Evolutionary conservation across 768 basidiomycete genomes (phyloP), one percentile per base, ranked within the genome.

Genomic region (Russula sp.): DNA sequence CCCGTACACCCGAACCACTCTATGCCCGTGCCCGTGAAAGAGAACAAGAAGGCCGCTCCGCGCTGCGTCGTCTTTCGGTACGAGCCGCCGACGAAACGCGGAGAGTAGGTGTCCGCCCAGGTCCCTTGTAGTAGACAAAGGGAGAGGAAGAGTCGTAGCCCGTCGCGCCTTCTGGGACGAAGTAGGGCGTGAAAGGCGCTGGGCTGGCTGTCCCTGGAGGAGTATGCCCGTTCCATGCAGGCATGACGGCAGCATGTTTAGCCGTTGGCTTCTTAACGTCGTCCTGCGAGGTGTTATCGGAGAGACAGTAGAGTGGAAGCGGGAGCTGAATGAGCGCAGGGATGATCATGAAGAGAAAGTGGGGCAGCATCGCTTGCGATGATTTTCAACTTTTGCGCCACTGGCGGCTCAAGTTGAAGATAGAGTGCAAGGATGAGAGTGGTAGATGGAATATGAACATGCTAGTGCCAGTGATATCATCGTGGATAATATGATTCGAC

Each of bases 1-100:
- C 82, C 84, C 46, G 76, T 78, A 69, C 79, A 81, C 34, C 90
- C 90, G 67, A 90, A 91, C 85, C 85, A 88, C 74, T 91, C 90
- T 67, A 92, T 79, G 0, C 88, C 88, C 14, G 85, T 87, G 16
- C 89, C 90, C n/a, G 76, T 76, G 73, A 90, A 90, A 3, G 80
- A 78, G 73, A 90, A 81, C 2, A 77, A 76, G 52, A 82, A 75
- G 4, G 80, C 74, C 13, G 88, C 83, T 53, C 78, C 78, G 20
- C 73, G 73, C 52, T 80, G 73, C 16, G 76, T 74, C 0, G 87
- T 86, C 70, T 78, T 79, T 16, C 78, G 80, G 38, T 83, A 73
- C 16, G 84, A 81, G 18, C 80, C 78, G 22, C 79, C 75, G 34
- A 83, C 72, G 69, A 83, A 86, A 40, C 77, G 74, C 1, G 74